Conservation (phyloP, 768 basidiomycete species). For the Podaxis mareebaensis region DNA sequence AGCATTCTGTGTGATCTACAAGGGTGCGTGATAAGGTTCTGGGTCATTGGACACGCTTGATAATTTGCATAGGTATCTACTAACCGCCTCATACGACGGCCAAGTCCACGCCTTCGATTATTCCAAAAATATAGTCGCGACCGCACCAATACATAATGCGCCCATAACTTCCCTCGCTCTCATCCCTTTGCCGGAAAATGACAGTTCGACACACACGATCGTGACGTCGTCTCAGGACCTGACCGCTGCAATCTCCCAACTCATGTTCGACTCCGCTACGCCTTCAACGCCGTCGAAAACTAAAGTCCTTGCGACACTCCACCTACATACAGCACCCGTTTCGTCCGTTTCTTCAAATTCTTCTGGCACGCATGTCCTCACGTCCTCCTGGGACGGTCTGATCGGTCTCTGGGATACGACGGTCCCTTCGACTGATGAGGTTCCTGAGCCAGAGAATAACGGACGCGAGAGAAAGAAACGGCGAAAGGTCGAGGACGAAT, state of each 20-base stretch:
- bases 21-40: conserved; percentile 39
- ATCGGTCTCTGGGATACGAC: conserved; percentile 79
- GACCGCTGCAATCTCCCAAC: conserved; percentile 58
- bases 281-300: conserved; percentile 23
- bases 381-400: conserved; percentile 85
- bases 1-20: conserved; percentile 63
- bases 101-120: conserved; percentile 73
- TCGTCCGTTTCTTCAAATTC: conserved; percentile 64
- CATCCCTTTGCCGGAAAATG: conserved; percentile 37
- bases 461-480: conserved; percentile 59
- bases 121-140: conserved; percentile 55
- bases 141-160: conserved; percentile 55
- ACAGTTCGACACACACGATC: conserved; percentile 39
- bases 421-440: conserved; percentile 65
- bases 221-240: conserved; percentile 82
- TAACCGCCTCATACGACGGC: conserved; percentile 84
- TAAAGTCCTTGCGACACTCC: conserved; percentile 65
- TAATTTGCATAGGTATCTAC: conserved; percentile 51
- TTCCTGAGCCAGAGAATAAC: conserved; percentile 39
- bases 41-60: not conserved
- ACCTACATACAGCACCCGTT: conserved; percentile 81
- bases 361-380: conserved; percentile 67
- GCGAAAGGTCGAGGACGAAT: conserved; percentile 49
- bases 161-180: conserved; percentile 68
- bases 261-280: conserved; percentile 24